phyloP scores from a whole-genome alignment of 306 rosid genomes.

The Castanopsis chinensis region DNA sequence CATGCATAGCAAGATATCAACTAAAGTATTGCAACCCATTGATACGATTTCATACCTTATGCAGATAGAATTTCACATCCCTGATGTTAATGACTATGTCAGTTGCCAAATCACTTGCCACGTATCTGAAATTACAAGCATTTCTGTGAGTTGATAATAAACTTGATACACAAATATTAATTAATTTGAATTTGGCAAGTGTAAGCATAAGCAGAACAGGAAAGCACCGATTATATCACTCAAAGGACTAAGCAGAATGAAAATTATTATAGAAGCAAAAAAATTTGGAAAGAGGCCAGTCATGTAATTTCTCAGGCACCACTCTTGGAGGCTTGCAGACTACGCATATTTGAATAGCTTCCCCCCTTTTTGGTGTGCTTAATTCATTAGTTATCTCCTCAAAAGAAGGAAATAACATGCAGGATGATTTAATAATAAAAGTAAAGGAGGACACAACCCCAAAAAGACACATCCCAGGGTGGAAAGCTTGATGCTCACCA shows the following conservation, averaged over 20 bases:
- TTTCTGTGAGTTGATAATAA: slow-evolving; percentile 17
- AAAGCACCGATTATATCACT: neutral
- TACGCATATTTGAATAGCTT: neutral
- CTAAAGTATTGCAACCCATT: slow-evolving; percentile 11
- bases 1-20: slow-evolving; percentile 3
- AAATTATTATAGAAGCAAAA: neutral
- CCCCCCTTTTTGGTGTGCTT: neutral
- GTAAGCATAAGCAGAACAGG: neutral
- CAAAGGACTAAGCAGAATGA: neutral
- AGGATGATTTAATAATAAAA: neutral
- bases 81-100: slow-evolving; percentile 69
- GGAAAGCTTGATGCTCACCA: neutral
- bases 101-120: slow-evolving; percentile 72
- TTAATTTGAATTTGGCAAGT: neutral
- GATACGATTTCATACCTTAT: slow-evolving; percentile 65
- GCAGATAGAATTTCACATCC: slow-evolving; percentile 75
- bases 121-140: slow-evolving; percentile 53
- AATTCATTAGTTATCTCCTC: neutral
- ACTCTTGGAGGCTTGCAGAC: neutral
- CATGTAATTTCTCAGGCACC: neutral
- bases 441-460: neutral
- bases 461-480: neutral
- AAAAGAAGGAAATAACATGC: neutral
- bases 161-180: slow-evolving; percentile 7
- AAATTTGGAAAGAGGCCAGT: neutral